These are phyloP conservation scores for Botrytis paeoniae DNA, from an alignment of 2,329 filamentous ascomycete species.

Conservation along the genomic window DNA sequence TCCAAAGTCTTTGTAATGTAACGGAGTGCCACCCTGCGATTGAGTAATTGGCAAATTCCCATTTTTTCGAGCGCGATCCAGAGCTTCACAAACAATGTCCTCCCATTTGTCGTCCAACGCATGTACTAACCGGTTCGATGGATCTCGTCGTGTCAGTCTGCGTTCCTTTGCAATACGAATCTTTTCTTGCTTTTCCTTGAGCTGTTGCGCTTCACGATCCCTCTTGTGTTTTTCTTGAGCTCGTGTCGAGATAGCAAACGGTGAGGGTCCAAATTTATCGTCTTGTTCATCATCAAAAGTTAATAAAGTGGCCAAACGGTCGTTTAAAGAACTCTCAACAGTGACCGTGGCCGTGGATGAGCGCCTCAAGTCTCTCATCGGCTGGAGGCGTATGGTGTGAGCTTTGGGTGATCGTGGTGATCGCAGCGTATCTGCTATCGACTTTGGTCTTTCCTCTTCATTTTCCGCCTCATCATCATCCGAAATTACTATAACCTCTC, in stretches of 20 bases:
- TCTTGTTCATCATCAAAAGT: slow-evolving; percentile 8
- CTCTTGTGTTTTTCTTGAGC: slow-evolving; percentile 8
- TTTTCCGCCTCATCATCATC: slow-evolving; percentile 12
- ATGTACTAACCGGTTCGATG: slow-evolving; percentile 29
- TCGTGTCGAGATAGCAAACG: slow-evolving; percentile 6
- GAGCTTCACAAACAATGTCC: slow-evolving; percentile 35
- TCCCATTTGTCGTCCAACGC: slow-evolving; percentile 43
- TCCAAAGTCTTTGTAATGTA: slow-evolving; percentile 59
- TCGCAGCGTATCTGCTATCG: slow-evolving; percentile 9
- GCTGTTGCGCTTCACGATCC: slow-evolving; percentile 11
- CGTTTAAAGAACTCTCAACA: slow-evolving; percentile 5
- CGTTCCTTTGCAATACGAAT: slow-evolving; percentile 30
- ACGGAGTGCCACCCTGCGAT: slow-evolving; percentile 49
- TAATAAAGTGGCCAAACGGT: slow-evolving; percentile 3
- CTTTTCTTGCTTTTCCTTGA: slow-evolving; percentile 24
- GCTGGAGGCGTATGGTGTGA: neutral
- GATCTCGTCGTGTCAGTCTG: slow-evolving; percentile 30
- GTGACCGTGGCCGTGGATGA: neutral
- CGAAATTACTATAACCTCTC: slow-evolving; percentile 9
- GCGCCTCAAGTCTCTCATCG: neutral
- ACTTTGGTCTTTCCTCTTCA: neutral
- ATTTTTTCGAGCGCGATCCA: slow-evolving; percentile 31
- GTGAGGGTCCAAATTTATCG: neutral
- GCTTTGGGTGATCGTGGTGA: neutral
- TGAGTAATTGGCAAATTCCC: slow-evolving; percentile 41